phyloP scores from a whole-genome alignment of 106 monocot genomes.

The Agapanthus africanus region DNA sequence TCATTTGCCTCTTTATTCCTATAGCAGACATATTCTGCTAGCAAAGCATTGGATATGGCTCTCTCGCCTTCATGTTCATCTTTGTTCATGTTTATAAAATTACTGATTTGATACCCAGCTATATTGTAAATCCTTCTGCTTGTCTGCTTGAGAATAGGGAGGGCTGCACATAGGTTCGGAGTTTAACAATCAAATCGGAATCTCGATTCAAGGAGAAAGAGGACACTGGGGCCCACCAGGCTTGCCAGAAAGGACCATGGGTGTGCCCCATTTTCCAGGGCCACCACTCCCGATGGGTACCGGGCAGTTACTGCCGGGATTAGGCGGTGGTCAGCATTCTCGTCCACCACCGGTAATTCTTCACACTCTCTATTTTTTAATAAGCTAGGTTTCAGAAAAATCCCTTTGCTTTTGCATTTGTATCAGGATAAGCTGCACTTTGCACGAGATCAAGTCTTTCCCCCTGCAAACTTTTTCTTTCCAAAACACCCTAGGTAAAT shows the following conservation, averaged over 20 bases:
- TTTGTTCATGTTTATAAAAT: background rate
- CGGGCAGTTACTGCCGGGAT: constrained; percentile 29
- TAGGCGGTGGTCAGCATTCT: constrained; percentile 30
- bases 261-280: constrained; percentile 31
- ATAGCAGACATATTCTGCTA: too few species aligned
- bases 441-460: too few species aligned
- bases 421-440: too few species aligned
- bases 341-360: constrained; percentile 49
- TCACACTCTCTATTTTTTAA: constrained; percentile 7
- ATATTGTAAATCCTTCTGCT: background rate
- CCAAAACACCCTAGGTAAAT: too few species aligned
- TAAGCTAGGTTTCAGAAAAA: too few species aligned
- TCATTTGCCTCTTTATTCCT: too few species aligned
- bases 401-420: too few species aligned
- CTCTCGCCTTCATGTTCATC: background rate
- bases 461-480: too few species aligned
- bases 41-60: too few species aligned
- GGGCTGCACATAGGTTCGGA: constrained; percentile 35
- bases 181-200: constrained; percentile 32
- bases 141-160: constrained; percentile 30
- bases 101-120: background rate
- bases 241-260: constrained; percentile 23
- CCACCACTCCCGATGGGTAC: constrained; percentile 15
- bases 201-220: constrained; percentile 47
- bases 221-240: constrained; percentile 43